Evolutionary conservation across 73 alveolate genomes (phyloP), one percentile per base, ranked within the genome.

Genomic region (Paramecium sonneborni): DNA sequence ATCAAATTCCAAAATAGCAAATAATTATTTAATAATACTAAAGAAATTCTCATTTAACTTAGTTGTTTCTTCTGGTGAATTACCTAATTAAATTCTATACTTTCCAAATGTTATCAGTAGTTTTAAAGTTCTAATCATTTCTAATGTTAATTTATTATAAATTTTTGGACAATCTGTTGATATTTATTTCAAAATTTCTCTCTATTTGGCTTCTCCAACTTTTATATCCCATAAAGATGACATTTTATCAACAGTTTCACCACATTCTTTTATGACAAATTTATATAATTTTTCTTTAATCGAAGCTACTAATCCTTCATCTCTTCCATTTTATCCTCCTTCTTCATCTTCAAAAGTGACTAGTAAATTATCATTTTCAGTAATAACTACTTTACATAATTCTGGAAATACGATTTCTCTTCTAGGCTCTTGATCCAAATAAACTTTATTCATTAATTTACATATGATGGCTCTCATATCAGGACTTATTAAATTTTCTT

Each of bases 391-490:
- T 30, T 88, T 88, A 55, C 94, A 88, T 20, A 88, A 72, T 72
- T 88, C 94, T n/a, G 94, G 94, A 28, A 69, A 88, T 15, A 48
- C 21, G n/a, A 57, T 67, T 7, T 69, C 69, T 88, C 94, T 88
- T 69, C 87, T 88, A 11, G 94, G 94, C 9, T 88, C 94, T 46
- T 88, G n/a, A 43, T 88, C 94, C 15, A 88, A 48, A 44, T 88
- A 88, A 23, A 88, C 94, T 37, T 88, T 88, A 46, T 88, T 88
- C 32, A 88, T 57, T 6, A 88, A 57, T 38, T 88, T 69, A 20
- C 94, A 88, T 26, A 88, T 88, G 20, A 88, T 88, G 14, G 94
- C 89, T 37, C 94, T 88, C 74, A 88, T 88, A 70, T 88, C 94
- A 28, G 23, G 28, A 23, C 91, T 55, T 6, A 88, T 88, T 52